These are phyloP conservation scores for Fusarium armeniacum DNA, from an alignment of 2,329 filamentous ascomycete species.

Conservation along the genomic window DNA sequence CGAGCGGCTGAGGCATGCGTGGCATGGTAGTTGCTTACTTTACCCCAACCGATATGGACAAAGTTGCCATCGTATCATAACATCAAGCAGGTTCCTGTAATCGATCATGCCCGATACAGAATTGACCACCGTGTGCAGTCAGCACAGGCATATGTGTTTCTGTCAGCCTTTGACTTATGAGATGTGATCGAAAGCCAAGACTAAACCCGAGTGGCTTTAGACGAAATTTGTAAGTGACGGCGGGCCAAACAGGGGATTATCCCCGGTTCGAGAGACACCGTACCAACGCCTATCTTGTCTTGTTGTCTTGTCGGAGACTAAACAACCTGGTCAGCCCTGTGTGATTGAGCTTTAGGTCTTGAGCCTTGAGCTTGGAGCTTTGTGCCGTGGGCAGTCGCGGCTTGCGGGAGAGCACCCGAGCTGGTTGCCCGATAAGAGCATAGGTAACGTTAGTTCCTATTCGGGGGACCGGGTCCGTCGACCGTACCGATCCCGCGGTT, in stretches of 20 bases:
- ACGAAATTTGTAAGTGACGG: neutral
- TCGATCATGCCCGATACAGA: conserved; percentile 2
- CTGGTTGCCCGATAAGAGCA: conserved; percentile 22
- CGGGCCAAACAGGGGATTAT: conserved; percentile 18
- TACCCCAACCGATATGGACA: conserved; percentile 12
- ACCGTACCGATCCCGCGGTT: conserved; percentile 39
- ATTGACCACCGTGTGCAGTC: conserved; percentile 9
- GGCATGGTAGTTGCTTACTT: conserved; percentile 27
- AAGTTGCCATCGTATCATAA: conserved; percentile 9
- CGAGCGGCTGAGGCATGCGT: conserved; percentile 11
- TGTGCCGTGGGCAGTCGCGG: conserved; percentile 1
- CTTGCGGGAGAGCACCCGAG: conserved; percentile 17
- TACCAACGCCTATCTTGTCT: conserved; percentile 12
- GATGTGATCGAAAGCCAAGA: neutral
- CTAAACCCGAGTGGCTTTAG: conserved; percentile 2
- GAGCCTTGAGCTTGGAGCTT: neutral
- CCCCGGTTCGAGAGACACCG: conserved; percentile 3
- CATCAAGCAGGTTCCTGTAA: conserved; percentile 7
- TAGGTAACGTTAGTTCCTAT: conserved; percentile 4
- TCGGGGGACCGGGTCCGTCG: conserved; percentile 29
- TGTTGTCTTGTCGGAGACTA: conserved; percentile 4
- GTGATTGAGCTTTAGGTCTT: conserved; percentile 5
- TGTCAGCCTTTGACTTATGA: conserved; percentile 19
- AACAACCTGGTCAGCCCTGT: conserved; percentile 29
- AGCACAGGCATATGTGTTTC: conserved; percentile 15